Conservation (phyloP, 345 rosid genomes). For the Gossypioides kirkii region DNA sequence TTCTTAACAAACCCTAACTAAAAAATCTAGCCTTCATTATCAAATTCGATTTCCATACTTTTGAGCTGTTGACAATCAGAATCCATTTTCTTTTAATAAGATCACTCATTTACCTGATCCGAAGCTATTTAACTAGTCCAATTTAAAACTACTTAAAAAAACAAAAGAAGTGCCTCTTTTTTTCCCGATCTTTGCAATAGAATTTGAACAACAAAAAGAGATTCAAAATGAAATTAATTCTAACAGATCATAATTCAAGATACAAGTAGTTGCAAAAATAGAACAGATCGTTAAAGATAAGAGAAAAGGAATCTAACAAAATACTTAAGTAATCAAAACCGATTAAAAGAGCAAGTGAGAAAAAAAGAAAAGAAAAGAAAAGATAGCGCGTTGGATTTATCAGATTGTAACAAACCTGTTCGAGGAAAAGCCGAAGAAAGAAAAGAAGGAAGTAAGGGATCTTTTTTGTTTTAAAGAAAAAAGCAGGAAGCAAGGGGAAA, state of each 20-base stretch:
- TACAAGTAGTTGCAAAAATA: neutral
- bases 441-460: neutral
- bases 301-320: neutral
- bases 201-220: neutral
- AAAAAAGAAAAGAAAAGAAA: neutral
- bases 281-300: neutral
- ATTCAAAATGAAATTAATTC: neutral
- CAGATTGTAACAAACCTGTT: slow-evolving; percentile 14
- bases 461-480: neutral
- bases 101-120: neutral
- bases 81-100: neutral
- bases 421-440: slow-evolving; percentile 6
- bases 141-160: neutral
- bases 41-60: neutral
- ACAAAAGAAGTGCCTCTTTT: neutral
- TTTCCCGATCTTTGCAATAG: neutral
- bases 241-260: neutral
- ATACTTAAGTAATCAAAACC: neutral
- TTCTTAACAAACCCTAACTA: neutral
- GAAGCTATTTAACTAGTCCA: neutral
- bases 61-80: neutral
- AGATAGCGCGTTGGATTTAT: neutral
- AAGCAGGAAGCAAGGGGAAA: neutral
- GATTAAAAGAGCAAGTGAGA: neutral
- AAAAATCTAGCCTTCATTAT: neutral